Evolutionary conservation across 768 basidiomycete species (phyloP), one percentile per base, ranked within the genome.

Genomic region (Pleurotus cornucopiae): DNA sequence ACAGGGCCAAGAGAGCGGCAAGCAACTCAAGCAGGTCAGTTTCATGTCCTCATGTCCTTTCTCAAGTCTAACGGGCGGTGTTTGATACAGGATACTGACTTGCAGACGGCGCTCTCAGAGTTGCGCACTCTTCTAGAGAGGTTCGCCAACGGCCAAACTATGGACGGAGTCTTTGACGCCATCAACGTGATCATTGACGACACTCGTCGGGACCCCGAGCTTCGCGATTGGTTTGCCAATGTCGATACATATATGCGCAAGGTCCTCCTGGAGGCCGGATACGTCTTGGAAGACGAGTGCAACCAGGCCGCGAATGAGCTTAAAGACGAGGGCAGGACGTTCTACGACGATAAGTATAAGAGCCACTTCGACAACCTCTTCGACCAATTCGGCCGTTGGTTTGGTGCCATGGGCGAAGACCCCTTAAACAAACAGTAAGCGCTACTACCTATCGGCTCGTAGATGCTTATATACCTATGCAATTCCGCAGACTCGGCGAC

Each of bases 41-140:
- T 34, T 3, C 30, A 11, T 11, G 7, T 34, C 23, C 23, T 25
- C 23, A 6, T 25, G 5, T 34, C 30, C 30, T 11, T 34, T 11
- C 11, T 11, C 30, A 11, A 34, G 11, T 1, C 30, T 34, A 11
- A 34, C 30, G 9, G 11, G 11, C 11, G 9, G 1, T 34, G 7
- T 9, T 34, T 11, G 11, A 34, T 34, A 11, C 2, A 34, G 30
- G 30, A 34, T 34, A 34, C 30, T 34, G 30, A 34, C 11, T 34
- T 34, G 30, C 30, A 34, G 30, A 34, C 30, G 2, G 30, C 30
- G 30, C 30, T 80, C 23, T 58, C 67, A 37, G 83, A 92, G 64
- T 78, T 94, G 26, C 85, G 90, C 46, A 86, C 84, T 1, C 76
- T 98, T 11, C 82, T 97, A 43, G 94, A 97, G 70, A 86, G 95